Evolutionary conservation across 169 alveolate genomes (phyloP).

Genomic region (Amoebophrya sp.): DNA sequence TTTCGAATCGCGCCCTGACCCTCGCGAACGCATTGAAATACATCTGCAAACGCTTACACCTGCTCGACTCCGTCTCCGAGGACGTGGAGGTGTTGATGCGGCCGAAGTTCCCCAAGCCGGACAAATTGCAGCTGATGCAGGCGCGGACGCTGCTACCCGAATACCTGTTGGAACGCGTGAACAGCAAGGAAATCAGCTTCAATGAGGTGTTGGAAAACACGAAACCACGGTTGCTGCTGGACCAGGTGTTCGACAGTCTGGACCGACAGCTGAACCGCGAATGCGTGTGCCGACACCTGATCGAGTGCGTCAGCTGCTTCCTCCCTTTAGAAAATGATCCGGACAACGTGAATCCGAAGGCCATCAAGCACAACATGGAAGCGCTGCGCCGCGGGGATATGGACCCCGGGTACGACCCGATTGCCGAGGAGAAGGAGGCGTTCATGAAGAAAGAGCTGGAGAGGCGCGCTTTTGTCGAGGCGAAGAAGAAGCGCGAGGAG

Average conservation of each 20-base stretch:
- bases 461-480: not conserved
- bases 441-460: slow-evolving; percentile 6
- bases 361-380: not conserved
- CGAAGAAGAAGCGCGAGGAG: not conserved
- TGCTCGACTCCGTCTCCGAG: not conserved
- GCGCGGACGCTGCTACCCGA: not conserved
- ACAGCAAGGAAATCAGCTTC: not conserved
- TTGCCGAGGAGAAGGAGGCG: slow-evolving; percentile 16
- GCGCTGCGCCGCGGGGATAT: not conserved
- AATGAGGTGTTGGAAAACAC: not conserved
- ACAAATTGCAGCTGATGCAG: not conserved
- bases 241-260: not conserved
- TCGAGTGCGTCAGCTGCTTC: not conserved
- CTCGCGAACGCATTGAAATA: not conserved
- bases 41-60: not conserved
- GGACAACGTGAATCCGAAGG: not conserved
- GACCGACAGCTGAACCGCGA: not conserved
- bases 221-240: not conserved
- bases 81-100: slow-evolving; percentile 13
- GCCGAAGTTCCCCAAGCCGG: slow-evolving; percentile 17
- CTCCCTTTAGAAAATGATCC: not conserved
- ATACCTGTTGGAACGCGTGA: not conserved
- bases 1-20: not conserved
- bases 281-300: not conserved
- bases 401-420: slow-evolving; percentile 22